Conservation (phyloP, 2,329 filamentous ascomycete genomes). For the Ceratocystis cubensis region DNA sequence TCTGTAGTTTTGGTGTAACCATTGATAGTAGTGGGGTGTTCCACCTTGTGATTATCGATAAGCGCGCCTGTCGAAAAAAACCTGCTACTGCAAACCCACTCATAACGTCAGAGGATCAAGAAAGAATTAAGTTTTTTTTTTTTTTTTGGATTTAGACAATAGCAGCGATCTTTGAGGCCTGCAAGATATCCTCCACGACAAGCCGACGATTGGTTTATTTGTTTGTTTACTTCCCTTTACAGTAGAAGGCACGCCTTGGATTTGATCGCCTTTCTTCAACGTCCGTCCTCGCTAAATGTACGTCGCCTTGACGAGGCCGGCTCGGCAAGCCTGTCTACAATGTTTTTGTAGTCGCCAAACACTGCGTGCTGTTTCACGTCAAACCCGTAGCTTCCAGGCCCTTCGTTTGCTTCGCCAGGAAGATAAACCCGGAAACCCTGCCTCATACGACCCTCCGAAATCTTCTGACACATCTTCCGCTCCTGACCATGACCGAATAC, state of each 20-base stretch:
- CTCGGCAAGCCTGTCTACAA: constrained; percentile 8
- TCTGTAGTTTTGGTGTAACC: not conserved
- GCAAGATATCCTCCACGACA: not conserved
- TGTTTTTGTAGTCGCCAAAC: not conserved
- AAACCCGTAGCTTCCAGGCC: constrained; percentile 3
- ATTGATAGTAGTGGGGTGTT: not conserved
- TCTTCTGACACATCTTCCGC: not conserved
- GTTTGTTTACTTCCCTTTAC: no score
- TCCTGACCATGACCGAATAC: not conserved
- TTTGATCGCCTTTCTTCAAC: not conserved
- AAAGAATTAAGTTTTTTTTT: not conserved
- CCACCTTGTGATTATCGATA: constrained; percentile 24
- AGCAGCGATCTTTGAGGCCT: not conserved
- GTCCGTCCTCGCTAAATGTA: constrained; percentile 15
- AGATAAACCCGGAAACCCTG: not conserved
- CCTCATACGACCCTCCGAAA: not conserved
- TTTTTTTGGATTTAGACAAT: not conserved
- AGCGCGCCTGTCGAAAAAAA: constrained; percentile 11
- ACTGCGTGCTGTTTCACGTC: not conserved
- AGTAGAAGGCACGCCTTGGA: no score
- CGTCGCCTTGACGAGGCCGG: constrained; percentile 10
- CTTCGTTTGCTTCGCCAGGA: not conserved
- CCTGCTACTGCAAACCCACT: constrained; percentile 11
- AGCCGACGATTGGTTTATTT: no score
- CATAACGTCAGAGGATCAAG: constrained; percentile 9